These are phyloP conservation scores for Purpureocillium lavendulum DNA, from an alignment of 2,329 filamentous ascomycete species.

Conservation along the genomic window DNA sequence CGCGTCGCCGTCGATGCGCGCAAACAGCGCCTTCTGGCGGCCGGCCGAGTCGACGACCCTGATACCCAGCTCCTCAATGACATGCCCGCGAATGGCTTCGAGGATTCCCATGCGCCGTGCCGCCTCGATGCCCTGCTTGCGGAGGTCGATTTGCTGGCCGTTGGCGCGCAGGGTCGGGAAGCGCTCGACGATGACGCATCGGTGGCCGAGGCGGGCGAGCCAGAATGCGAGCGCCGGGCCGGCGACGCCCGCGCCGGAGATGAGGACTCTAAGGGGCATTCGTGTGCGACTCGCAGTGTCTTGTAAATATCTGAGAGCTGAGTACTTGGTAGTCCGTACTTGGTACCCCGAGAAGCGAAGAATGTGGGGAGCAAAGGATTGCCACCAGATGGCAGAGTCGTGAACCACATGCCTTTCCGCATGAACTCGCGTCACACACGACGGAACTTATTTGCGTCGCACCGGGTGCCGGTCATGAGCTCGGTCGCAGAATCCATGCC, in stretches of 20 bases:
- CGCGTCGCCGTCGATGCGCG: slow-evolving; percentile 25
- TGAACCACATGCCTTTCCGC: too few species aligned
- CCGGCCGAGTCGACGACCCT: slow-evolving; percentile 33
- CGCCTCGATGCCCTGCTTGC: slow-evolving; percentile 30
- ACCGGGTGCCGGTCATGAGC: too few species aligned
- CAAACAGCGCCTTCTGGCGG: slow-evolving; percentile 24
- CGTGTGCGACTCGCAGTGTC: too few species aligned
- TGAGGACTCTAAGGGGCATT: slow-evolving; percentile 36
- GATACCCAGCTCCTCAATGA: slow-evolving; percentile 39
- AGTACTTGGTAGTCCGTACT: too few species aligned
- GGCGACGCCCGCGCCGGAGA: slow-evolving; percentile 36
- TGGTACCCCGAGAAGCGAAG: too few species aligned
- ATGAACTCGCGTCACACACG: too few species aligned
- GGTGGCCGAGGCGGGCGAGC: slow-evolving; percentile 26
- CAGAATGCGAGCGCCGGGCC: slow-evolving; percentile 34
- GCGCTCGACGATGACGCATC: slow-evolving; percentile 36
- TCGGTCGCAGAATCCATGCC: too few species aligned
- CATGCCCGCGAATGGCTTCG: slow-evolving; percentile 21
- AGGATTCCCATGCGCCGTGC: slow-evolving; percentile 31
- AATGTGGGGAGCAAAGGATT: too few species aligned
- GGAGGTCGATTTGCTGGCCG: slow-evolving; percentile 39
- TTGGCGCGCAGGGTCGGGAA: slow-evolving; percentile 23
- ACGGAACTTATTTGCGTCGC: too few species aligned
- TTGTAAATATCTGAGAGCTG: too few species aligned
- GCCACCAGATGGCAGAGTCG: too few species aligned